phyloP scores from a whole-genome alignment of 2,329 filamentous ascomycete species.

The Chaetomiaceae sp. region DNA sequence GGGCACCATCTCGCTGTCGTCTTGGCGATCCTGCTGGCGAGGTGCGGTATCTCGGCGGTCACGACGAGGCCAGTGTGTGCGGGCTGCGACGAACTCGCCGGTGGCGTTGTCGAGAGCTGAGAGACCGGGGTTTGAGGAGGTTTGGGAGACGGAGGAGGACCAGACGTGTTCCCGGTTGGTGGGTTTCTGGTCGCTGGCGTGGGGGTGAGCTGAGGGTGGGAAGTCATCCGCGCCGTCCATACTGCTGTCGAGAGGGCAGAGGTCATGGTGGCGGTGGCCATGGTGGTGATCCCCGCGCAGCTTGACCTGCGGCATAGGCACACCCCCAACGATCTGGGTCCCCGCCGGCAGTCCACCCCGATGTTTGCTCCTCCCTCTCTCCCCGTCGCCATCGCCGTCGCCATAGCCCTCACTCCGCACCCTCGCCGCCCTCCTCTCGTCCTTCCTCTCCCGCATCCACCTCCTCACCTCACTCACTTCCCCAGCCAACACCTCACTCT shows the following conservation, averaged over 20 bases:
- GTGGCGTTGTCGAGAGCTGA: too few relatives aligned
- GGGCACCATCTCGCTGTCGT: too few relatives aligned
- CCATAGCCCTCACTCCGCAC: too few relatives aligned
- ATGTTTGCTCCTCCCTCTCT: background rate
- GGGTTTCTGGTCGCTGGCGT: background rate
- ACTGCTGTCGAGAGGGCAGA: background rate
- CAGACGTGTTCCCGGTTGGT: too few relatives aligned
- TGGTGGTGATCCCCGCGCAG: too few relatives aligned
- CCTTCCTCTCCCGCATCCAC: background rate
- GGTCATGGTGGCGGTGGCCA: background rate
- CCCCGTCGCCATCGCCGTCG: too few relatives aligned
- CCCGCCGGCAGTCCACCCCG: background rate
- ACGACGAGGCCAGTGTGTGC: background rate
- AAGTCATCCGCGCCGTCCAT: background rate
- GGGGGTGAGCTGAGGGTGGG: background rate
- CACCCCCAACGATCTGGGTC: background rate
- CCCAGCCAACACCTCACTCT: conserved; percentile 12
- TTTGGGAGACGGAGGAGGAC: background rate
- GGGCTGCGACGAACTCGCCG: background rate
- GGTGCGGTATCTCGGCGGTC: too few relatives aligned
- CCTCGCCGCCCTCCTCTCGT: background rate
- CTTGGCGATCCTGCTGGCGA: too few relatives aligned
- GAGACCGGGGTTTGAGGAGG: too few relatives aligned
- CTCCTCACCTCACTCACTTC: conserved; percentile 7
- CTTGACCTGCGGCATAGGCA: background rate